Base-by-base conservation (phyloP, 169 alveolate genomes). In the Eimeria brunetti region DNA sequence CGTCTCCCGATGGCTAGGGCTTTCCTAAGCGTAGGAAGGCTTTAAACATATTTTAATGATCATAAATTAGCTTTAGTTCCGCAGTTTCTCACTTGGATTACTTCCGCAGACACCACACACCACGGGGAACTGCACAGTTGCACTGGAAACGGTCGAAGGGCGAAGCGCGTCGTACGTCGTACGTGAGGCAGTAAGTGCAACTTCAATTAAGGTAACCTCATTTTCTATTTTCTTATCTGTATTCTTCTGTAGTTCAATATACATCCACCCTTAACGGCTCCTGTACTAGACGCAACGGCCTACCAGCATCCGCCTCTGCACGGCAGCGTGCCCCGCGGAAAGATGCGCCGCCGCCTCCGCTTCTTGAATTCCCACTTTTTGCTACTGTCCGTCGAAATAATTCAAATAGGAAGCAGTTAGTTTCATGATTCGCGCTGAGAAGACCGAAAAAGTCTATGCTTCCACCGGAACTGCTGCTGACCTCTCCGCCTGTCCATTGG, bases 1-100 rank as follows among this genome's bases (percentile, higher is more conserved):
- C 88, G 88, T 46, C 64, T 49, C 88, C 88, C 64, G 67, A 78
- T n/a, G 33, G 9, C 44, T 78, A 67, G 12, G 58, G 67, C 88
- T 9, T 44, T 27, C 44, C 38, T 3, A 16, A 41, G 9, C 0
- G 18, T 36, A 20, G 58, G 38, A 41, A 16, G 20, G 1, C 30
- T 20, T 20, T 9, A 41, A 0, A 41, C 41, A 1, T 16, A 75
- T 20, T 30, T 49, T 0, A 44, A 27, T 9, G 22, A 78, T 1
- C 27, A 2, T 22, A 7, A 78, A 78, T 78, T 46, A 1, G 27
- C 4, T 46, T 22, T 16, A 44, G n/a, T 46, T 78, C 7, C 2
- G 2, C 22, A 46, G 8, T 75, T 44, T 24, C 53, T 75, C 22
- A 6, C 5, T 24, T 41, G 22, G 20, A 46, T 27, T 24, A 1